Evolutionary conservation across 371 early-diverging fungal genomes (phyloP).

Genomic region (Circinella minor): DNA sequence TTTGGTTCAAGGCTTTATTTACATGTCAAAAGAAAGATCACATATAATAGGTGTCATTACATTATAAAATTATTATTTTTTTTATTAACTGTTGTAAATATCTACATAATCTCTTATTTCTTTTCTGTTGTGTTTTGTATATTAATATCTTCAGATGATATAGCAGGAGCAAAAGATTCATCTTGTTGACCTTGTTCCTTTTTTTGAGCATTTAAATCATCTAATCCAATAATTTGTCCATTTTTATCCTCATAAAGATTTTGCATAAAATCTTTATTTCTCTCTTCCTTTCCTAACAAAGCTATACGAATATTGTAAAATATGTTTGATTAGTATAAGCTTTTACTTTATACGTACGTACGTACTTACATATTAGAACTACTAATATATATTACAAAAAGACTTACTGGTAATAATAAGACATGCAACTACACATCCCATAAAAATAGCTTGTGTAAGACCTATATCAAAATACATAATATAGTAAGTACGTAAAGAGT

Average conservation of each 20-base stretch:
- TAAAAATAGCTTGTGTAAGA: constrained; percentile 63
- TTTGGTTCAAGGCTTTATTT: too few relatives aligned
- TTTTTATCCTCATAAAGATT: constrained; percentile 35
- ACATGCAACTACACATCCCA: constrained; percentile 58
- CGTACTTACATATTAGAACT: neutral
- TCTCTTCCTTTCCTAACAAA: constrained; percentile 8
- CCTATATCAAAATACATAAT: too few relatives aligned
- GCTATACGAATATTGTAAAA: neutral
- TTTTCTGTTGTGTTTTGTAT: too few relatives aligned
- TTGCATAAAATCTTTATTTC: constrained; percentile 41
- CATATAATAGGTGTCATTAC: too few relatives aligned
- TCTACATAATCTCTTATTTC: too few relatives aligned
- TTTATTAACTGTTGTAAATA: too few relatives aligned
- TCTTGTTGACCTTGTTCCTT: constrained; percentile 34
- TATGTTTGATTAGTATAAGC: neutral
- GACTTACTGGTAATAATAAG: constrained; percentile 42
- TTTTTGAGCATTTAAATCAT: constrained; percentile 27
- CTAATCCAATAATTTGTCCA: constrained; percentile 21
- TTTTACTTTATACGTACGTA: too few relatives aligned
- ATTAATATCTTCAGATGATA: too few relatives aligned
- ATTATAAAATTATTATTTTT: too few relatives aligned
- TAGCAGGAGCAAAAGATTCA: neutral
- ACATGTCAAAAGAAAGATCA: too few relatives aligned
- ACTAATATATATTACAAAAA: neutral
- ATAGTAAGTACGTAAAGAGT: too few relatives aligned